phyloP scores from a whole-genome alignment of 441 rosid species.

The Gossypium gossypioides region DNA sequence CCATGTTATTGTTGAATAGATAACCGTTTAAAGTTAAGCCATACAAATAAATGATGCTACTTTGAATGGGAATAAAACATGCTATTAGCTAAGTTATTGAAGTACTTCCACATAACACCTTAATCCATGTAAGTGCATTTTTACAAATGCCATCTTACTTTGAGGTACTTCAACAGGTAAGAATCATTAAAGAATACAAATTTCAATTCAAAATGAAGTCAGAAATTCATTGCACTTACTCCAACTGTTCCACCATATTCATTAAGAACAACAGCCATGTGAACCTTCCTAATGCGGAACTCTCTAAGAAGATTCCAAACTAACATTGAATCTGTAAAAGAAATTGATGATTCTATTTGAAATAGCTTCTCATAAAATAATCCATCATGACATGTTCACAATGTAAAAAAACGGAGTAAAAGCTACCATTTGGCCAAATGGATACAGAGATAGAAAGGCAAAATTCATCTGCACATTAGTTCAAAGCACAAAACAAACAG shows the following conservation, averaged over 20 bases:
- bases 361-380: background rate
- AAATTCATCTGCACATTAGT: background rate
- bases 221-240: constrained; percentile 38
- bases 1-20: background rate
- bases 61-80: background rate
- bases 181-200: background rate
- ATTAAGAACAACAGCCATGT: constrained; percentile 97
- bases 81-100: background rate
- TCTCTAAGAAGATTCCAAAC: constrained; percentile 99
- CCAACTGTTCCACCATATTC: constrained; percentile 99
- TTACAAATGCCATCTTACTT: background rate
- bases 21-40: background rate
- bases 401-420: background rate
- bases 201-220: background rate
- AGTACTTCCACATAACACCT: background rate
- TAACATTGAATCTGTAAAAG: constrained; percentile 88
- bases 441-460: background rate
- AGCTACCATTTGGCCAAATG: background rate
- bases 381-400: background rate
- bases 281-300: constrained; percentile 97
- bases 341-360: constrained; percentile 10
- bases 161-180: background rate
- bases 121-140: background rate
- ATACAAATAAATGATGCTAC: background rate
- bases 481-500: background rate